Conservation (phyloP, 768 basidiomycete genomes). For the Tylopilus felleus region DNA sequence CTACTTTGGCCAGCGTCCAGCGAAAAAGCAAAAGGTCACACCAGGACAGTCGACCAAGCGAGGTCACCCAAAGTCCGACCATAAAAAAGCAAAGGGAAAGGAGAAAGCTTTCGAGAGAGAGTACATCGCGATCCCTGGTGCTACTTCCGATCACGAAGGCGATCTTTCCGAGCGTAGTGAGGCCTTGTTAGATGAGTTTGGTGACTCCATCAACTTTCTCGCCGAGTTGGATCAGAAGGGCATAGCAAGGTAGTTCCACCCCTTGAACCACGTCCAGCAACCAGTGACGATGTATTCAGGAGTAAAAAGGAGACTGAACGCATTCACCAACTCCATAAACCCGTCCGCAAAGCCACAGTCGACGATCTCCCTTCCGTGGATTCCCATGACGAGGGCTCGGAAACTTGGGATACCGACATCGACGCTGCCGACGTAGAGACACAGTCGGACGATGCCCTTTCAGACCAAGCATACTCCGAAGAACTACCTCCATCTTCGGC, state of each 20-base stretch:
- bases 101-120: constrained; percentile 58
- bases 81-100: constrained; percentile 46
- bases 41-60: constrained; percentile 20
- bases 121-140: constrained; percentile 58
- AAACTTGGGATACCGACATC: constrained; percentile 45
- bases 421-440: constrained; percentile 31
- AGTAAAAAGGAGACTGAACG: constrained; percentile 81
- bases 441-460: constrained; percentile 10
- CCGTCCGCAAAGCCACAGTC: constrained; percentile 40
- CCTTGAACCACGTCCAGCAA: not conserved
- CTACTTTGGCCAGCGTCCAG: constrained; percentile 32
- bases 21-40: constrained; percentile 62
- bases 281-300: constrained; percentile 40
- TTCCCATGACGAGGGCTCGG: constrained; percentile 61
- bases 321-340: constrained; percentile 64
- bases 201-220: constrained; percentile 64
- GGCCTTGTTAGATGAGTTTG: constrained; percentile 62
- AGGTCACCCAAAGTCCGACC: constrained; percentile 20
- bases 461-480: constrained; percentile 10
- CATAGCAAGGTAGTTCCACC: constrained; percentile 64
- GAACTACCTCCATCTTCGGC: constrained; percentile 1
- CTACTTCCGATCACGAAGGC: constrained; percentile 24
- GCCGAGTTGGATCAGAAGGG: constrained; percentile 67
- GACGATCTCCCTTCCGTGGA: constrained; percentile 69
- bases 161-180: constrained; percentile 69